Percentiles rank a stretch among this genome's conserved stretches.
Evolutionary conservation across 805 yeast species (phyloP).

Genomic region (Barnettozyma sucrosica): DNA sequence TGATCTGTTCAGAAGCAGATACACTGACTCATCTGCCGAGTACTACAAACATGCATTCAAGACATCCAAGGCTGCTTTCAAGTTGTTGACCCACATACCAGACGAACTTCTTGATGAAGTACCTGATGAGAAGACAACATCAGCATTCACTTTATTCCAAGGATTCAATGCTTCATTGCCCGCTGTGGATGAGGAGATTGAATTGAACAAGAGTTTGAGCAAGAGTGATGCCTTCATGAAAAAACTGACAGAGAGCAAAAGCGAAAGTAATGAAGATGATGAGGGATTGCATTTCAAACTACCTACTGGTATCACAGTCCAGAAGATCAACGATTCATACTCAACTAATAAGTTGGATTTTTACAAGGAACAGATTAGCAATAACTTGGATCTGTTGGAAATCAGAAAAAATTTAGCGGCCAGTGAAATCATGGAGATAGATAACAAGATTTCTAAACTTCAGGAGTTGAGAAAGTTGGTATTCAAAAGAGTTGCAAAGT

Average conservation of each 20-base stretch:
- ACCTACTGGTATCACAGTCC: slow-evolving; percentile 36
- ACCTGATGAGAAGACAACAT: slow-evolving; percentile 32
- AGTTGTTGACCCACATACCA: slow-evolving; percentile 48
- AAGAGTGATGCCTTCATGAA: slow-evolving; percentile 17
- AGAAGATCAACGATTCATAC: slow-evolving; percentile 37
- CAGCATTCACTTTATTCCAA: slow-evolving; percentile 54
- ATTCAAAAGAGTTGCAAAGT: slow-evolving; percentile 51
- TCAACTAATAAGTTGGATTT: slow-evolving; percentile 34
- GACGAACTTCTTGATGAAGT: slow-evolving; percentile 55
- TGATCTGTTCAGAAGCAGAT: slow-evolving; percentile 23
- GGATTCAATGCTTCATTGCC: slow-evolving; percentile 61
- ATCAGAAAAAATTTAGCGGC: slow-evolving; percentile 61
- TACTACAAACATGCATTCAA: slow-evolving; percentile 34
- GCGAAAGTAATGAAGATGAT: slow-evolving; percentile 20
- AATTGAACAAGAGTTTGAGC: slow-evolving; percentile 23
- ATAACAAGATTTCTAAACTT: slow-evolving; percentile 46
- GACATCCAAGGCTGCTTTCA: slow-evolving; percentile 35
- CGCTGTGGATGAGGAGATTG: slow-evolving; percentile 40
- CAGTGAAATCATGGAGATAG: slow-evolving; percentile 59
- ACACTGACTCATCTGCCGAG: slow-evolving; percentile 30
- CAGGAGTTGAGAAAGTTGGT: slow-evolving; percentile 46
- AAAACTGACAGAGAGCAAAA: slow-evolving; percentile 17
- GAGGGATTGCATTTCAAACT: slow-evolving; percentile 24
- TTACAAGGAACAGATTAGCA: slow-evolving; percentile 36
- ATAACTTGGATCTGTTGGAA: slow-evolving; percentile 48